phyloP scores from a whole-genome alignment of 768 basidiomycete genomes.

The Postia placenta region DNA sequence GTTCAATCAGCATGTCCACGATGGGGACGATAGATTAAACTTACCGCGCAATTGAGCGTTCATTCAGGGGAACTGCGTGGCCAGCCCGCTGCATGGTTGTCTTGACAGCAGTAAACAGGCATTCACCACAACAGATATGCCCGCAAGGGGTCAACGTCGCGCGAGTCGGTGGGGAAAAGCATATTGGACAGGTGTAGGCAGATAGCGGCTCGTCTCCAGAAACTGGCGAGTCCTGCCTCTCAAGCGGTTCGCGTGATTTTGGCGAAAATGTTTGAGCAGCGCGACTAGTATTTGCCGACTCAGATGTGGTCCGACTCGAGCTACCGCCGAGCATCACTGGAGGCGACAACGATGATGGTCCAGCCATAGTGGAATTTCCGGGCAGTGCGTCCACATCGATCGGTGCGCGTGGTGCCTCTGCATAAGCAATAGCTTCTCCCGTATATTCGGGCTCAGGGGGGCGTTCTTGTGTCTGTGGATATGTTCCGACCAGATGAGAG shows the following conservation, averaged over 20 bases:
- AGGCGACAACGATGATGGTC: too few species aligned
- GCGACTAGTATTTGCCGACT: too few species aligned
- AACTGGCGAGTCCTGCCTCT: not conserved
- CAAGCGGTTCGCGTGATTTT: not conserved
- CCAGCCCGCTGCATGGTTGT: conserved; percentile 46
- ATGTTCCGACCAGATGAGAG: not conserved
- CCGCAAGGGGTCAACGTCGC: conserved; percentile 79
- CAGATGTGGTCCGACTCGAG: too few species aligned
- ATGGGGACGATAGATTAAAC: not conserved
- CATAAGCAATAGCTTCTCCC: not conserved
- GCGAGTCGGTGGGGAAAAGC: conserved; percentile 68
- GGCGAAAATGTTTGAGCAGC: not conserved
- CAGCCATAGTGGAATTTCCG: too few species aligned
- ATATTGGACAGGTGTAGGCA: conserved; percentile 74
- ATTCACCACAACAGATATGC: conserved; percentile 71
- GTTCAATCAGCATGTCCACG: not conserved
- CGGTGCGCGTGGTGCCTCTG: not conserved
- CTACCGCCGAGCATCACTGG: too few species aligned
- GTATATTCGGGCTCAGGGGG: not conserved
- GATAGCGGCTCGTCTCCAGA: conserved; percentile 35
- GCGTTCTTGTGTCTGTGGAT: not conserved
- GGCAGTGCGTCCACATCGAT: conserved; percentile 6
- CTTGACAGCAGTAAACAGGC: conserved; percentile 69
- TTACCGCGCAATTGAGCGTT: conserved; percentile 17
- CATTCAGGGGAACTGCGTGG: conserved; percentile 14